Evolutionary conservation across 2,329 filamentous ascomycete genomes (phyloP).

Genomic region (Paracamarosporium sp.): DNA sequence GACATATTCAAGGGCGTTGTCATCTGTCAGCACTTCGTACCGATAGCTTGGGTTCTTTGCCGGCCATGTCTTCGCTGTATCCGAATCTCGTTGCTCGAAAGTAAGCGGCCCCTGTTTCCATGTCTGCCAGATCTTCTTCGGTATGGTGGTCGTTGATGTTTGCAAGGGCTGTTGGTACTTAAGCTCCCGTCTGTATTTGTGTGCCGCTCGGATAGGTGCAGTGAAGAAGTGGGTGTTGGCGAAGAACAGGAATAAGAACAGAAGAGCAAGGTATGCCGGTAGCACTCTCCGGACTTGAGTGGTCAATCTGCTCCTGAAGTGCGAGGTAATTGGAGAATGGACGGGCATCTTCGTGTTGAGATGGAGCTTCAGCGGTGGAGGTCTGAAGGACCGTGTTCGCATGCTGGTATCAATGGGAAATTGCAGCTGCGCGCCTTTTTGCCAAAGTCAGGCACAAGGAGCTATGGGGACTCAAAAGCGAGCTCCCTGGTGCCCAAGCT

Average conservation of each 20-base stretch:
- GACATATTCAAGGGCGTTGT: constrained; percentile 71
- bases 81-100: constrained; percentile 69
- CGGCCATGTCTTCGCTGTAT: constrained; percentile 69
- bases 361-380: constrained; percentile 41
- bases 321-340: constrained; percentile 41
- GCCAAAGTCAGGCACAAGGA: constrained; percentile 13
- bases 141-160: constrained; percentile 49
- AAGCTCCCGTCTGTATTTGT: constrained; percentile 41
- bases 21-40: constrained; percentile 74
- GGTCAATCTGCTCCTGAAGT: constrained; percentile 41
- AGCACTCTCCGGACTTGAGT: constrained; percentile 43
- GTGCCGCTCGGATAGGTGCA: constrained; percentile 39
- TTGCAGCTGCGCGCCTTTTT: constrained; percentile 20
- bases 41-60: constrained; percentile 70
- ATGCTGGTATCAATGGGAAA: constrained; percentile 42
- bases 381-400: constrained; percentile 38
- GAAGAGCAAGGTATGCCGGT: constrained; percentile 38
- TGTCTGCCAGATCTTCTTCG: constrained; percentile 77
- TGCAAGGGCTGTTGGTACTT: constrained; percentile 43
- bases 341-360: constrained; percentile 39
- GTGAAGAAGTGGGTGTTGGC: constrained; percentile 42
- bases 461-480: constrained; percentile 14
- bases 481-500: constrained; percentile 17
- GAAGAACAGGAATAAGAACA: constrained; percentile 41
- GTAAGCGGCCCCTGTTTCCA: constrained; percentile 74